A percentile compares a stretch with the other conserved stretches of the same genome.
These are phyloP conservation scores for Fusarium proliferatum DNA, from an alignment of 2,329 filamentous ascomycete genomes.

Conservation along the genomic window DNA sequence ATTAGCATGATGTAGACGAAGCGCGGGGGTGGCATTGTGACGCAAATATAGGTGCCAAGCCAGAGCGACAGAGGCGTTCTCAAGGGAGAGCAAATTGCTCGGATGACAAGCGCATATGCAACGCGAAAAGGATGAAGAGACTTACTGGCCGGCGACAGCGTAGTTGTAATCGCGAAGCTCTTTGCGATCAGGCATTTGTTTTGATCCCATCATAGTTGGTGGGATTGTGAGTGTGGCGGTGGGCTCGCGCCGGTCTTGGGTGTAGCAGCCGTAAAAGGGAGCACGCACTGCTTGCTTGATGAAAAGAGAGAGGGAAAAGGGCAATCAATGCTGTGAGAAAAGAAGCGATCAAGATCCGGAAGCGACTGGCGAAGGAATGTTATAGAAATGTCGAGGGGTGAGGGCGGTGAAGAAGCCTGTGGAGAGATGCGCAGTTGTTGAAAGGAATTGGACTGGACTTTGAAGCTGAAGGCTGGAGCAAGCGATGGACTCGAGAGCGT, in stretches of 20 bases:
- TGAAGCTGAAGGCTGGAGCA: conserved; percentile 22
- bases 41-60: conserved; percentile 17
- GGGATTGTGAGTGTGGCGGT: conserved; percentile 29
- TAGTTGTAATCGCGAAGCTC: conserved; percentile 77
- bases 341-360: conserved; percentile 14
- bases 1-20: conserved; percentile 23
- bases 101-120: conserved; percentile 6
- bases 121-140: conserved; percentile 41
- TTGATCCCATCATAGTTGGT: conserved; percentile 44
- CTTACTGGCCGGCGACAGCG: conserved; percentile 88
- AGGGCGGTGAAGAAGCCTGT: conserved; percentile 26
- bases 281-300: not conserved
- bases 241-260: conserved; percentile 19
- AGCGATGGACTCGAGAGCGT: conserved; percentile 27
- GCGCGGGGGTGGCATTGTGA: conserved; percentile 24
- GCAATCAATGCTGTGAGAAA: conserved; percentile 5
- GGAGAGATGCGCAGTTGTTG: conserved; percentile 28
- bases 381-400: conserved; percentile 6
- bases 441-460: conserved; percentile 17
- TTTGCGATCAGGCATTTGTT: conserved; percentile 64
- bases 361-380: conserved; percentile 28
- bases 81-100: conserved; percentile 1
- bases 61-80: conserved; percentile 1
- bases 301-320: conserved; percentile 1
- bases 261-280: conserved; percentile 15